phyloP scores from a whole-genome alignment of 305 asterid species.

The Coffea humblotiana region DNA sequence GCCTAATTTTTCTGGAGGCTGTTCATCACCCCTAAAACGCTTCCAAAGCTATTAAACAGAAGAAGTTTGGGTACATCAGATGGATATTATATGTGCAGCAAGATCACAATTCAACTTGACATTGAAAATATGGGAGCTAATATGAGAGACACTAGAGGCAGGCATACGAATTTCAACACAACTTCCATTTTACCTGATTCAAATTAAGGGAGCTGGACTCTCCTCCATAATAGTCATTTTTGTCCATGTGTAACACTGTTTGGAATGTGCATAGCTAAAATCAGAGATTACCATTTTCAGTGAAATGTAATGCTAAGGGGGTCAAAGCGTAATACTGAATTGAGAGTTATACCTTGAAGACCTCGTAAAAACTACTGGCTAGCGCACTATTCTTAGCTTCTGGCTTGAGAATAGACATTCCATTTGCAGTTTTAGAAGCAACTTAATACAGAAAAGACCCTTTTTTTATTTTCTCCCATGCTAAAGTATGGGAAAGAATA shows the following conservation, averaged over 20 bases:
- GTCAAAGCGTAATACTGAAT: neutral
- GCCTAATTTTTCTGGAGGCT: conserved; percentile 69
- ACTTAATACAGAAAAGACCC: neutral
- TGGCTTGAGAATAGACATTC: neutral
- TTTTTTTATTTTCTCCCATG: neutral
- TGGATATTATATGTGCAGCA: neutral
- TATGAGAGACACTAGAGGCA: too few species aligned
- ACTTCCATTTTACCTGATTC: conserved; percentile 49
- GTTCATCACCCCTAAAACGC: conserved; percentile 76
- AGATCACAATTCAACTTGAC: neutral
- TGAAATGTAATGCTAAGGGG: neutral
- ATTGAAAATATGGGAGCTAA: neutral
- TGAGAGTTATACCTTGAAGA: too few species aligned
- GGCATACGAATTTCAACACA: too few species aligned
- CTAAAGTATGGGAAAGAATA: neutral
- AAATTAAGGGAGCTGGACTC: conserved; percentile 75
- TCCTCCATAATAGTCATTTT: conserved; percentile 91
- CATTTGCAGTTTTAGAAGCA: neutral
- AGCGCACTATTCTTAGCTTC: too few species aligned
- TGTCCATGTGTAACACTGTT: conserved; percentile 88
- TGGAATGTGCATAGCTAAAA: neutral
- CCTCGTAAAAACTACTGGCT: too few species aligned
- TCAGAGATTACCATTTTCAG: neutral
- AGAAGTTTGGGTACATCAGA: neutral
- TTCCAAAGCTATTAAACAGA: conserved; percentile 65